Conservation (phyloP, 2,329 filamentous ascomycete species). For the Trichoderma koningii region DNA sequence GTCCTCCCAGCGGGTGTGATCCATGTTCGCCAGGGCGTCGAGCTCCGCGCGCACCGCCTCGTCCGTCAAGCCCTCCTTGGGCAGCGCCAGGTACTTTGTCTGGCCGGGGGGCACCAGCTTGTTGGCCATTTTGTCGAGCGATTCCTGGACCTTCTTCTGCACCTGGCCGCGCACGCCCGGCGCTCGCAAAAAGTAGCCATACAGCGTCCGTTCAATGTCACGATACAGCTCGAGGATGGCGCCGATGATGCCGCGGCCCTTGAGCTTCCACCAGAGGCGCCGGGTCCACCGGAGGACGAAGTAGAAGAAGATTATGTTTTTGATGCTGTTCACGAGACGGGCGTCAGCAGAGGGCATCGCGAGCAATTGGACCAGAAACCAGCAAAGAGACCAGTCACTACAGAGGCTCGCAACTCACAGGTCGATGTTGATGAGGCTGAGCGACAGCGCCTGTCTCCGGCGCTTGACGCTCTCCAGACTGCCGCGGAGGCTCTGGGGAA, state of each 20-base stretch:
- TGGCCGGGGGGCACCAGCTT: slow-evolving; percentile 79
- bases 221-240: slow-evolving; percentile 74
- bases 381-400: too few relatives aligned
- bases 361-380: not conserved
- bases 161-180: slow-evolving; percentile 87
- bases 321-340: slow-evolving; percentile 11
- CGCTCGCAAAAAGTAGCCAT: slow-evolving; percentile 80
- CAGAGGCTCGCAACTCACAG: slow-evolving; percentile 54
- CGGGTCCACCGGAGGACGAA: slow-evolving; percentile 84
- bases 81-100: slow-evolving; percentile 73
- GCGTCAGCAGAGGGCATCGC: not conserved
- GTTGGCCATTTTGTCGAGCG: slow-evolving; percentile 75
- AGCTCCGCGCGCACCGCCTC: slow-evolving; percentile 82
- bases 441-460: slow-evolving; percentile 55
- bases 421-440: slow-evolving; percentile 66
- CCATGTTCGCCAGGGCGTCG: slow-evolving; percentile 75
- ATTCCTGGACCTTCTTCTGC: slow-evolving; percentile 77
- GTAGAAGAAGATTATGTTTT: slow-evolving; percentile 81
- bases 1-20: slow-evolving; percentile 96
- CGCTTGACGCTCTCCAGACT: slow-evolving; percentile 64
- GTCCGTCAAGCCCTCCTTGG: slow-evolving; percentile 78
- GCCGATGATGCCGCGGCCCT: slow-evolving; percentile 84
- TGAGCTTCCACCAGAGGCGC: slow-evolving; percentile 78
- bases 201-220: slow-evolving; percentile 70
- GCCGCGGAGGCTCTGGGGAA: slow-evolving; percentile 71